phyloP scores from a whole-genome alignment of 2,329 filamentous ascomycete genomes.

The Pseudopyrenochaeta lycopersici region DNA sequence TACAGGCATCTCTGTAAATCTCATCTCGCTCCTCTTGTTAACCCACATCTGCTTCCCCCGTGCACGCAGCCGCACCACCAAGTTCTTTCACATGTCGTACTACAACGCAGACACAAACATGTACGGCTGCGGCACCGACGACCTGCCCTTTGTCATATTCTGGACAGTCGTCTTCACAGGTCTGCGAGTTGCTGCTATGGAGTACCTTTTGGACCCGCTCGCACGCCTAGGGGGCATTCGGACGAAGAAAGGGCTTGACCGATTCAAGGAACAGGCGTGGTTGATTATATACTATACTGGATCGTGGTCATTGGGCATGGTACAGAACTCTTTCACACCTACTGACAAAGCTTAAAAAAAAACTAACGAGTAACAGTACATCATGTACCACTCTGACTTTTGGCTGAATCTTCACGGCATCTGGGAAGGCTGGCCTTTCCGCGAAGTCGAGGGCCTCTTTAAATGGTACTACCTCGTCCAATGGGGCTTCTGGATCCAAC shows the following conservation, averaged over 20 bases:
- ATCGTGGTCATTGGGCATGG: constrained; percentile 86
- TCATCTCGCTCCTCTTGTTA: constrained; percentile 82
- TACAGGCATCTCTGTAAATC: constrained; percentile 83
- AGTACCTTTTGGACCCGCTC: constrained; percentile 83
- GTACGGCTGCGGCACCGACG: constrained; percentile 82
- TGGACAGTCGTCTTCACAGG: constrained; percentile 88
- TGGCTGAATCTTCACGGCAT: constrained; percentile 79
- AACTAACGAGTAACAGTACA: constrained; percentile 66
- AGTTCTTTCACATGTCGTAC: constrained; percentile 90
- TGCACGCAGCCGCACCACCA: constrained; percentile 79
- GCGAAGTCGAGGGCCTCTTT: constrained; percentile 75
- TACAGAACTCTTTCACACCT: constrained; percentile 56
- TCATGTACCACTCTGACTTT: constrained; percentile 80
- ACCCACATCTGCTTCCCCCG: constrained; percentile 84
- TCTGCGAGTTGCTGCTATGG: constrained; percentile 83
- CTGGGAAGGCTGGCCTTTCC: constrained; percentile 85
- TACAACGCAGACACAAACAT: constrained; percentile 72
- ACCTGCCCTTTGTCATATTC: constrained; percentile 78
- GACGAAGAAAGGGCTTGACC: constrained; percentile 77
- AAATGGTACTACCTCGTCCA: constrained; percentile 93
- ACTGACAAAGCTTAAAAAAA: neutral
- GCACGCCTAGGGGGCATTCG: constrained; percentile 76
- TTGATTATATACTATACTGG: constrained; percentile 81
- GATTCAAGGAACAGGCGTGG: constrained; percentile 96
- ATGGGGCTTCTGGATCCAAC: constrained; percentile 92